phyloP scores from a whole-genome alignment of 352 stramenopile genomes.

The Saprolegnia parasitica region DNA sequence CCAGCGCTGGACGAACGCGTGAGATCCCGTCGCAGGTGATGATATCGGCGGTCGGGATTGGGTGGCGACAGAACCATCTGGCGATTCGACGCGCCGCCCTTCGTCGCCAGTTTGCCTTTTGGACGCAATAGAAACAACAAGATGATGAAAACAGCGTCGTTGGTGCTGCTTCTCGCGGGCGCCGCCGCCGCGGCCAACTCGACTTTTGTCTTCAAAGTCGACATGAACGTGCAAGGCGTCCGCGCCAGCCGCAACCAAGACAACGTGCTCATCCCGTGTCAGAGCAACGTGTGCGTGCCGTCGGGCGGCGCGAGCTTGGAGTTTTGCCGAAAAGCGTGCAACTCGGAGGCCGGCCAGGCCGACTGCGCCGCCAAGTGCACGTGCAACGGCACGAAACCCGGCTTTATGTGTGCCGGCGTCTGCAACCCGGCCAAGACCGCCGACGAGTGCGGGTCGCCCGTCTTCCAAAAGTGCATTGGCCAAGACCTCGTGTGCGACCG shows the following conservation, averaged over 20 bases:
- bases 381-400: conserved; percentile 1
- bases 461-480: conserved; percentile 11
- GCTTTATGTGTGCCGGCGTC: conserved; percentile 10
- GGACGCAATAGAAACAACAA: too few species aligned
- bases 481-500: conserved; percentile 17
- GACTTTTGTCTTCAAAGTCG: background rate
- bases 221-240: background rate
- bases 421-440: conserved; percentile 16
- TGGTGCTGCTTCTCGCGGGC: background rate
- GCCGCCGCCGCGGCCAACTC: background rate
- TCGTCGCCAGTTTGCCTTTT: too few species aligned
- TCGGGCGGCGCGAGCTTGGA: conserved; percentile 7
- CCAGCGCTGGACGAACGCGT: too few species aligned
- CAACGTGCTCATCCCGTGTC: background rate
- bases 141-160: too few species aligned
- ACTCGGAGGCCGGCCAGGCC: background rate
- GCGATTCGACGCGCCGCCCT: too few species aligned
- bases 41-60: too few species aligned
- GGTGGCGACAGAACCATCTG: too few species aligned
- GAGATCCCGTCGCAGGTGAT: too few species aligned
- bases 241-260: background rate
- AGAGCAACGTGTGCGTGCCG: background rate
- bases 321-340: conserved; percentile 19
- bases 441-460: conserved; percentile 20
- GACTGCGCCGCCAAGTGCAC: conserved; percentile 11